Conservation (phyloP, 805 yeast species). For the Ogataea degrootiae region DNA sequence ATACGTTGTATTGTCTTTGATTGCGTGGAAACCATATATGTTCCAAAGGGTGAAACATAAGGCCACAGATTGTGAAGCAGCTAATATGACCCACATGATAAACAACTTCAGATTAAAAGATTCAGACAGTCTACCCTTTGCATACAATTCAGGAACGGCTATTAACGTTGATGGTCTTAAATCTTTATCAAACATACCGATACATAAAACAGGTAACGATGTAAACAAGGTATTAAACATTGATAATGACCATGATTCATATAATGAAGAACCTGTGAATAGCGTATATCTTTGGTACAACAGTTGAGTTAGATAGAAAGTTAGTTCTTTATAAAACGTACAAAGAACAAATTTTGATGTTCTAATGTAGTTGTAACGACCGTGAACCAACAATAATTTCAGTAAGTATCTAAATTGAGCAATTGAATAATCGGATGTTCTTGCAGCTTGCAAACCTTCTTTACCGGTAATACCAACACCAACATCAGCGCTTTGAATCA, state of each 20-base stretch:
- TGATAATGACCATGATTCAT: slow-evolving; percentile 93
- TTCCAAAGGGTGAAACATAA: slow-evolving; percentile 63
- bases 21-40: slow-evolving; percentile 67
- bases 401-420: slow-evolving; percentile 87
- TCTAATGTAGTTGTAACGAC: slow-evolving; percentile 90
- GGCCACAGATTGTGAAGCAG: slow-evolving; percentile 66
- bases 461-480: slow-evolving; percentile 97
- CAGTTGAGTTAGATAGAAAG: slow-evolving; percentile 85
- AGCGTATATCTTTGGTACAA: slow-evolving; percentile 80
- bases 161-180: slow-evolving; percentile 80
- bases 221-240: slow-evolving; percentile 97
- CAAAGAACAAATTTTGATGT: slow-evolving; percentile 88
- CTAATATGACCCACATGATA: slow-evolving; percentile 72
- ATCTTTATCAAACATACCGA: slow-evolving; percentile 96
- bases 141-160: slow-evolving; percentile 87
- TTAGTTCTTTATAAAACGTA: slow-evolving; percentile 90
- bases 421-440: slow-evolving; percentile 90
- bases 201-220: slow-evolving; percentile 81
- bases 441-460: slow-evolving; percentile 95
- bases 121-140: slow-evolving; percentile 67
- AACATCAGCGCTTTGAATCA: slow-evolving; percentile 98
- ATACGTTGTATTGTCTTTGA: slow-evolving; percentile 69
- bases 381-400: slow-evolving; percentile 86
- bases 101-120: slow-evolving; percentile 71
- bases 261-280: slow-evolving; percentile 89